These are phyloP conservation scores for Phytophthora melonis DNA, from an alignment of 352 stramenopile genomes.

Conservation along the genomic window DNA sequence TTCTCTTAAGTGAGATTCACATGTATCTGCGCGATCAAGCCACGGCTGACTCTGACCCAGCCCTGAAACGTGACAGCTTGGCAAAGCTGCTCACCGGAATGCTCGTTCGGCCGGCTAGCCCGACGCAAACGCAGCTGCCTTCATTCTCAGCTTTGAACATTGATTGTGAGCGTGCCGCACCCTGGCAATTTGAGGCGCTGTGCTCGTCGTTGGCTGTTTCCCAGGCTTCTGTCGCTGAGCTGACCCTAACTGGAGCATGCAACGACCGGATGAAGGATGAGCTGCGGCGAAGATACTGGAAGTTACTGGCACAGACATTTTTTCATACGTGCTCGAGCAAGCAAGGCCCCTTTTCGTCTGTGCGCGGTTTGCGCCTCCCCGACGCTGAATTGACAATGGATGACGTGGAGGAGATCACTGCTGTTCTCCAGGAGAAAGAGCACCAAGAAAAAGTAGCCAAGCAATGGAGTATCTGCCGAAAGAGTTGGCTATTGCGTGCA, in stretches of 20 bases:
- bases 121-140: slow-evolving; percentile 5
- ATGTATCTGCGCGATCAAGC: slow-evolving; percentile 3
- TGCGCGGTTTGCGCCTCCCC: not conserved
- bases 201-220: slow-evolving; percentile 17
- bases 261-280: not conserved
- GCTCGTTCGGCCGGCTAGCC: slow-evolving; percentile 8
- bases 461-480: slow-evolving; percentile 18
- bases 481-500: slow-evolving; percentile 8
- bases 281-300: not conserved
- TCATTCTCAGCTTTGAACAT: slow-evolving; percentile 11
- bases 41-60: not conserved
- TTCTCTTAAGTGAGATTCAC: slow-evolving; percentile 12
- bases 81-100: slow-evolving; percentile 21
- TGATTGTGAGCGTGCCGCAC: slow-evolving; percentile 3
- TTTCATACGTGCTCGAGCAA: slow-evolving; percentile 12
- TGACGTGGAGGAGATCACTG: slow-evolving; percentile 9
- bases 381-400: slow-evolving; percentile 6
- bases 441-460: not conserved
- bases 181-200: slow-evolving; percentile 24
- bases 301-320: slow-evolving; percentile 16
- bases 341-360: slow-evolving; percentile 2
- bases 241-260: slow-evolving; percentile 9
- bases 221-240: slow-evolving; percentile 4
- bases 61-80: not conserved
- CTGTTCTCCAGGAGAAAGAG: slow-evolving; percentile 13